Percentiles rank a stretch among this genome's conserved stretches.
phyloP scores from a whole-genome alignment of 2,329 filamentous ascomycete genomes.

The Curvularia sp. region DNA sequence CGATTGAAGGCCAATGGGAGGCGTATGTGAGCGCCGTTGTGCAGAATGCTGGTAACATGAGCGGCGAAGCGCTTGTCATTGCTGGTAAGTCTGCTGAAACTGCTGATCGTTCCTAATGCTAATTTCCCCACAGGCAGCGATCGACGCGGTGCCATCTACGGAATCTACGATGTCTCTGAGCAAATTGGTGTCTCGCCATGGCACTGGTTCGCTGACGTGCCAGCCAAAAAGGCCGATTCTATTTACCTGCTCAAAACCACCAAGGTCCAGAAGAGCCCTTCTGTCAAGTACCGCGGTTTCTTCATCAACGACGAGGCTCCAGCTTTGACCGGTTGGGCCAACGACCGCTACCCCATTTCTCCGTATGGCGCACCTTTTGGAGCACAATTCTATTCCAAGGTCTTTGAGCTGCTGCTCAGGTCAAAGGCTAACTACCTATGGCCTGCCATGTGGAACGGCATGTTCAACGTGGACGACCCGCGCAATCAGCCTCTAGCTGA shows the following conservation, averaged over 20 bases:
- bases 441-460: slow-evolving; percentile 74
- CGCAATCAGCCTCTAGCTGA: slow-evolving; percentile 73
- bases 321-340: slow-evolving; percentile 70
- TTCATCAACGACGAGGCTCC: slow-evolving; percentile 77
- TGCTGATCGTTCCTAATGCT: slow-evolving; percentile 1
- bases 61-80: slow-evolving; percentile 68
- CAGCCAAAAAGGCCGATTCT: slow-evolving; percentile 57
- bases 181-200: slow-evolving; percentile 76
- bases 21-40: slow-evolving; percentile 68
- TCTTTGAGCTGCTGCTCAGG: slow-evolving; percentile 75
- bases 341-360: slow-evolving; percentile 59
- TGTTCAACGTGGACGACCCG: slow-evolving; percentile 75
- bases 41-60: slow-evolving; percentile 62
- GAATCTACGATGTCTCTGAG: slow-evolving; percentile 73
- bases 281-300: slow-evolving; percentile 71
- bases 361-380: slow-evolving; percentile 56
- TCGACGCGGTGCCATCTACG: slow-evolving; percentile 71
- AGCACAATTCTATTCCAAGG: slow-evolving; percentile 69
- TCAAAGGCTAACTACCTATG: slow-evolving; percentile 77
- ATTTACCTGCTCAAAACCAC: slow-evolving; percentile 63
- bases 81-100: slow-evolving; percentile 53
- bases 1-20: slow-evolving; percentile 71
- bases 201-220: slow-evolving; percentile 72
- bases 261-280: slow-evolving; percentile 66
- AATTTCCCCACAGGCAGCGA: slow-evolving; percentile 57